These are phyloP conservation scores for Drosera capensis DNA, from an alignment of 148 eudicot genomes.

Conservation along the genomic window DNA sequence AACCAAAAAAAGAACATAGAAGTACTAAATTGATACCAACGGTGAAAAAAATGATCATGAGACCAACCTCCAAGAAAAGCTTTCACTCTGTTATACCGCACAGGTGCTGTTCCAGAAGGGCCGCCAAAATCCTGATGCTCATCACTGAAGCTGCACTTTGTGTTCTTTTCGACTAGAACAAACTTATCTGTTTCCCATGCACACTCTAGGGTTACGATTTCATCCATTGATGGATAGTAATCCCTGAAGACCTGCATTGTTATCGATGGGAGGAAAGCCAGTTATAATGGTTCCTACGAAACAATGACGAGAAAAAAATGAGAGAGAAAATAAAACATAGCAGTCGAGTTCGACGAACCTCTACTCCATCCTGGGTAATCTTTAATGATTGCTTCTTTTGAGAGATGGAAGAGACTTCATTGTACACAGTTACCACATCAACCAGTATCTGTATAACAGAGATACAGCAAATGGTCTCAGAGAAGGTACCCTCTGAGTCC, in stretches of 20 bases:
- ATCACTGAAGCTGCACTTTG: slow-evolving; percentile 14
- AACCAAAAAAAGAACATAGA: neutral
- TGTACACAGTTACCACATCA: slow-evolving; percentile 60
- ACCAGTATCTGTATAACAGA: slow-evolving; percentile 47
- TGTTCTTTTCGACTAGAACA: slow-evolving; percentile 38
- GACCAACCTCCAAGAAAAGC: slow-evolving; percentile 52
- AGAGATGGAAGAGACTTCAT: slow-evolving; percentile 50
- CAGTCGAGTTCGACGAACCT: slow-evolving; percentile 23
- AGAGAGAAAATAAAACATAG: neutral
- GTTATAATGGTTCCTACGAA: neutral
- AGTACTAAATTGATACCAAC: neutral
- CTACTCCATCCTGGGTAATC: slow-evolving; percentile 66
- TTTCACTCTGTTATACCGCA: slow-evolving; percentile 43
- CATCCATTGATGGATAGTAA: slow-evolving; percentile 59
- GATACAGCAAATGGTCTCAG: neutral
- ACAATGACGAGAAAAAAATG: neutral
- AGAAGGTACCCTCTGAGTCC: neutral
- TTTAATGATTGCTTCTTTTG: slow-evolving; percentile 67
- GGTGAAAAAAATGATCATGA: neutral
- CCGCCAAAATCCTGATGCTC: slow-evolving; percentile 19
- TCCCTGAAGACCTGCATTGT: slow-evolving; percentile 70
- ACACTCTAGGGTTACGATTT: slow-evolving; percentile 33
- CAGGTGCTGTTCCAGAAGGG: slow-evolving; percentile 11
- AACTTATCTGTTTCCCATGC: slow-evolving; percentile 70
- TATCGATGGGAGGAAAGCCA: neutral